Conservation (phyloP, 2,329 filamentous ascomycete species). For the Aspergillus udagawae region DNA sequence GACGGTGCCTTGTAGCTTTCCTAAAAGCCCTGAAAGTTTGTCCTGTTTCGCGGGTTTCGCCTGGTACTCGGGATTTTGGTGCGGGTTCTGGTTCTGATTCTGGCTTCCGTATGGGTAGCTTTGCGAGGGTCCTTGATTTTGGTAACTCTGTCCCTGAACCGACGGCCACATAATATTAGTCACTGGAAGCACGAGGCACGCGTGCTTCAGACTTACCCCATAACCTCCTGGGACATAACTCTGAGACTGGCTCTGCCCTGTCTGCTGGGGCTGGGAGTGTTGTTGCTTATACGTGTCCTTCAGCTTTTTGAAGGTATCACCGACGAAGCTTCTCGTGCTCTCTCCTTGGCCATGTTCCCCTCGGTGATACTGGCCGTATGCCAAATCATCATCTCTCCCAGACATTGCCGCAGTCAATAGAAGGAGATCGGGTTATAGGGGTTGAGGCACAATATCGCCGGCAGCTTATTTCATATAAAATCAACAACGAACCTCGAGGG, state of each 20-base stretch:
- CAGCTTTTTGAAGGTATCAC: slow-evolving; percentile 48
- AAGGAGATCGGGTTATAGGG: background rate
- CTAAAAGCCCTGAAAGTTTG: slow-evolving; percentile 47
- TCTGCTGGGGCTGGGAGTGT: slow-evolving; percentile 11
- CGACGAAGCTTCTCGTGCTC: slow-evolving; percentile 47
- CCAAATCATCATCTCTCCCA: slow-evolving; percentile 48
- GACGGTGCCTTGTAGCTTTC: slow-evolving; percentile 52
- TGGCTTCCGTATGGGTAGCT: slow-evolving; percentile 23
- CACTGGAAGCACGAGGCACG: background rate
- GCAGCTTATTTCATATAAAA: background rate
- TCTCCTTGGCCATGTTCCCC: slow-evolving; percentile 18
- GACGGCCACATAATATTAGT: background rate
- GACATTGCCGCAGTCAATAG: slow-evolving; percentile 26
- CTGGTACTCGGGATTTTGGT: slow-evolving; percentile 14
- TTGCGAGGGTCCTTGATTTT: slow-evolving; percentile 12
- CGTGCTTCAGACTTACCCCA: slow-evolving; percentile 14
- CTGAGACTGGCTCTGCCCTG: slow-evolving; percentile 13
- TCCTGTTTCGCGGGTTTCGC: slow-evolving; percentile 35
- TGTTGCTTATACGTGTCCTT: slow-evolving; percentile 32
- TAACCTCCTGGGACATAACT: slow-evolving; percentile 20
- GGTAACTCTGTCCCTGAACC: slow-evolving; percentile 4
- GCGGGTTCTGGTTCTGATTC: slow-evolving; percentile 17
- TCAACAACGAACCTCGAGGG: background rate
- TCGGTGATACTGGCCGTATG: slow-evolving; percentile 51
- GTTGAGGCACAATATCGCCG: background rate